A percentile compares a stretch with the other conserved stretches of the same genome.
phyloP scores from a whole-genome alignment of 805 yeast species.

The Candida montana region DNA sequence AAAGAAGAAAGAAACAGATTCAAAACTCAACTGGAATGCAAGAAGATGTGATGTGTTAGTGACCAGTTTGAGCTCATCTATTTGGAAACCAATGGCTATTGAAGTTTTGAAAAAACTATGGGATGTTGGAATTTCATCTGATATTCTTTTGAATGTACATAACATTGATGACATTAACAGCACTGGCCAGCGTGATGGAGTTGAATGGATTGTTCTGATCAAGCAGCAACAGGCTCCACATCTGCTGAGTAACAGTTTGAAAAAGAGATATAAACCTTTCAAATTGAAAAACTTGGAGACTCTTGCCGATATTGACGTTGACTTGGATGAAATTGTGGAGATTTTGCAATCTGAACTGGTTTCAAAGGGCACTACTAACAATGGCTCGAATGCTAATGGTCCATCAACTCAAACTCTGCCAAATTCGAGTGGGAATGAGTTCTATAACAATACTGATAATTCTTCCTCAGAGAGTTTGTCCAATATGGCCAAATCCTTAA shows the following conservation, averaged over 20 bases:
- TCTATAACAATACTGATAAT: constrained; percentile 18
- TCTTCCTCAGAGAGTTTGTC: constrained; percentile 21
- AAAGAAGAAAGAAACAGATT: constrained; percentile 32
- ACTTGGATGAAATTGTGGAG: constrained; percentile 56
- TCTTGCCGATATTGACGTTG: constrained; percentile 66
- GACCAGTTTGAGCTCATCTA: constrained; percentile 55
- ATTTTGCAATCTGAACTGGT: constrained; percentile 31
- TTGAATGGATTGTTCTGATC: constrained; percentile 70
- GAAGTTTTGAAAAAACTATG: constrained; percentile 63
- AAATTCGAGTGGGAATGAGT: constrained; percentile 16
- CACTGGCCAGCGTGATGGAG: constrained; percentile 63
- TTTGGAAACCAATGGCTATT: constrained; percentile 55
- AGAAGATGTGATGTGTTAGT: constrained; percentile 79
- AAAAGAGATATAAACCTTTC: constrained; percentile 67
- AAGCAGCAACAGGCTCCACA: constrained; percentile 47
- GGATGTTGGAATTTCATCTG: constrained; percentile 77
- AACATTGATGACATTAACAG: constrained; percentile 60
- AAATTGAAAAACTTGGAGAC: constrained; percentile 60
- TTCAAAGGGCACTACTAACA: constrained; percentile 4
- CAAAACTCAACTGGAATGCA: constrained; percentile 42
- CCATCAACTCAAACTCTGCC: constrained; percentile 1
- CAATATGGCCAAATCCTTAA: constrained; percentile 23
- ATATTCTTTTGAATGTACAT: constrained; percentile 43
- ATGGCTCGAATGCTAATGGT: neutral
- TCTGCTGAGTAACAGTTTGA: constrained; percentile 20